A percentile compares a stretch with the other conserved stretches of the same genome.
Conservation (phyloP, 371 early-diverging fungal species). For the Scutellospora calospora region DNA sequence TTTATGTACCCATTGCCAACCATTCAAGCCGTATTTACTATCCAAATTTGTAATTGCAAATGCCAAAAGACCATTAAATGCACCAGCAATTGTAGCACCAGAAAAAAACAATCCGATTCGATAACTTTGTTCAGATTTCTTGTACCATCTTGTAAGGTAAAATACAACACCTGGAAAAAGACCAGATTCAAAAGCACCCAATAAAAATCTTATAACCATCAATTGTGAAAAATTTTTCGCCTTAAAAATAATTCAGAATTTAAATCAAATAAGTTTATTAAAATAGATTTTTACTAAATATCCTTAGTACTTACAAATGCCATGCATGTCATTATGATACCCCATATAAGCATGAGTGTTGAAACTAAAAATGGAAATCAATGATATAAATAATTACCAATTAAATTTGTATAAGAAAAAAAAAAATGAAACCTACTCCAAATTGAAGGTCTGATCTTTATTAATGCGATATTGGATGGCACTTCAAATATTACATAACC, state of each 20-base stretch:
- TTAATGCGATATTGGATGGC: slow-evolving; percentile 7
- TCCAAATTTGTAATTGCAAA: slow-evolving; percentile 65
- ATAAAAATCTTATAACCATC: slow-evolving; percentile 69
- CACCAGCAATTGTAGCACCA: slow-evolving; percentile 73
- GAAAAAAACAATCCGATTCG: slow-evolving; percentile 77
- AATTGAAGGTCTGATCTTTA: not conserved
- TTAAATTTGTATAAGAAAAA: slow-evolving; percentile 38
- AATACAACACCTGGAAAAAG: slow-evolving; percentile 81
- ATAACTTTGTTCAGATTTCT: slow-evolving; percentile 72
- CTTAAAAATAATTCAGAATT: slow-evolving; percentile 2
- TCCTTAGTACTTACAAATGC: slow-evolving; percentile 46
- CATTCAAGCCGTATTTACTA: slow-evolving; percentile 54
- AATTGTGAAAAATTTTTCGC: slow-evolving; percentile 55
- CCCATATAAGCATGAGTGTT: slow-evolving; percentile 71
- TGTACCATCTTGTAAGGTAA: slow-evolving; percentile 82
- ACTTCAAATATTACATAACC: slow-evolving; percentile 1
- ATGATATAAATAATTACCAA: slow-evolving; percentile 69
- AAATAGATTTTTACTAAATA: not conserved
- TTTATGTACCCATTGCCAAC: slow-evolving; percentile 72
- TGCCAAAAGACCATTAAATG: slow-evolving; percentile 73
- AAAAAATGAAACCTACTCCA: slow-evolving; percentile 29
- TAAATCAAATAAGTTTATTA: not conserved
- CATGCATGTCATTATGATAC: slow-evolving; percentile 56
- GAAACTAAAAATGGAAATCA: slow-evolving; percentile 78
- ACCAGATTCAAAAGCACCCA: slow-evolving; percentile 75